Evolutionary conservation across 208 protist genomes (phyloP), one percentile per base, ranked within the genome.

Genomic region (Sergeia podlipaevii): DNA sequence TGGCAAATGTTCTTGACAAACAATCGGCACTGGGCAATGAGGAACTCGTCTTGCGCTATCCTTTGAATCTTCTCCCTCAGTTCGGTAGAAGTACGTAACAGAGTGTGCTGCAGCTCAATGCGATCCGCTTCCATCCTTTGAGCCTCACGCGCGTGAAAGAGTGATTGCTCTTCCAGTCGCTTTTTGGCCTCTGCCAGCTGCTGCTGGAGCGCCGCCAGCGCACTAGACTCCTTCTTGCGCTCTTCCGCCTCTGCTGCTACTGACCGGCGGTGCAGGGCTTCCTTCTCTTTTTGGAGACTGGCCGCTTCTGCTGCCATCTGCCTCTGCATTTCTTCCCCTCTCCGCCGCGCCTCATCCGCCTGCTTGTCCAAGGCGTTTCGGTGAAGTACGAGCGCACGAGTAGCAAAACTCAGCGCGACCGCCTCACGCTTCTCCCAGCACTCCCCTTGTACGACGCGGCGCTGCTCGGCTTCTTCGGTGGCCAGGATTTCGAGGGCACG

Each of bases 1-100:
- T 89, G 80, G 56, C 87, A 94, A 17, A 94, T 67, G 39, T 78
- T 70, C 26, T 74, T 66, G 21, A 94, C 70, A 56, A 91, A 94
- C 32, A 83, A 63, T 0, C 78, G 80, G 54, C 82, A 85, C 61
- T 94, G 87, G 27, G 73, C 59, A 2, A 87, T 61, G 7, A 84
- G 50, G 33, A 74, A 72, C 39, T 73, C 63, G 32, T 74, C 54
- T 50, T 79, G 36, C 8, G 64, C 66, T 30, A 67, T 39, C 28
- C 65, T 63, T 29, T 59, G 49, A 1, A 8, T 26, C 6, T 56
- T 59, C 45, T 77, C 64, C 32, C 48, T 48, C 23, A 43, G 55
- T 0, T 65, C 46, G 3, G 38, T 5, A 24, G 61, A 21, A 10
- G 54, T 34, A 8, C 43, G 36, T 28, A 69, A 55, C 20, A 61